Conservation (phyloP, 306 rosid genomes). For the Quercus gilva region DNA sequence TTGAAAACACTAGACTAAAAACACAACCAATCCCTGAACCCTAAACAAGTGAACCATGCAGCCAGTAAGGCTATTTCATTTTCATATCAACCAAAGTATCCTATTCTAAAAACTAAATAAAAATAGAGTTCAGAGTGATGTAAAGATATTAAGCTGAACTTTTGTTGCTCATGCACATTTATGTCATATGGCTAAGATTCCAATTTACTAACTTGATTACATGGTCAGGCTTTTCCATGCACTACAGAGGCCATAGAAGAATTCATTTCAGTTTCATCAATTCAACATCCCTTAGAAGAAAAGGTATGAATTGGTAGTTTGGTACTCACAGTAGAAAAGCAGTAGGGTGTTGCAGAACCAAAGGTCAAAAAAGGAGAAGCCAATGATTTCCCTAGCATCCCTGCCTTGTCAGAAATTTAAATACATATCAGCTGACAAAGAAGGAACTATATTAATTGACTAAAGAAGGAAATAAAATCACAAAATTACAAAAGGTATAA, state of each 20-base stretch:
- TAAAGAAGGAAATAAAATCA: too few relatives aligned
- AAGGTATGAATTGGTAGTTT: background rate
- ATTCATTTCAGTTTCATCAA: background rate
- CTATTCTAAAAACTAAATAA: too few relatives aligned
- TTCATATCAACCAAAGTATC: too few relatives aligned
- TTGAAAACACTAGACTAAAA: too few relatives aligned
- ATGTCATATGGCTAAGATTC: too few relatives aligned
- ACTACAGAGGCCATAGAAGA: background rate
- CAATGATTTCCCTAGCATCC: slow-evolving; percentile 58
- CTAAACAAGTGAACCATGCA: too few relatives aligned
- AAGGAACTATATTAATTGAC: background rate
- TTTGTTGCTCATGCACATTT: too few relatives aligned
- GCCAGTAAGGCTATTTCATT: too few relatives aligned
- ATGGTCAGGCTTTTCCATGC: background rate
- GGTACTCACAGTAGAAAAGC: slow-evolving; percentile 40
- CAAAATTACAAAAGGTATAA: background rate
- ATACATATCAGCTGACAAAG: background rate
- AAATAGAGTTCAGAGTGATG: too few relatives aligned
- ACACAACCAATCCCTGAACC: too few relatives aligned
- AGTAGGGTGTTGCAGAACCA: slow-evolving; percentile 42
- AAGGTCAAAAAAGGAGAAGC: slow-evolving; percentile 51
- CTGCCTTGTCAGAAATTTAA: slow-evolving; percentile 36
- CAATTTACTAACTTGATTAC: background rate
- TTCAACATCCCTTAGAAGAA: background rate
- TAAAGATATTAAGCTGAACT: too few relatives aligned